A percentile compares a stretch with the other conserved stretches of the same genome.
Evolutionary conservation across 768 basidiomycete species (phyloP).

Genomic region (Mrakia gelida): DNA sequence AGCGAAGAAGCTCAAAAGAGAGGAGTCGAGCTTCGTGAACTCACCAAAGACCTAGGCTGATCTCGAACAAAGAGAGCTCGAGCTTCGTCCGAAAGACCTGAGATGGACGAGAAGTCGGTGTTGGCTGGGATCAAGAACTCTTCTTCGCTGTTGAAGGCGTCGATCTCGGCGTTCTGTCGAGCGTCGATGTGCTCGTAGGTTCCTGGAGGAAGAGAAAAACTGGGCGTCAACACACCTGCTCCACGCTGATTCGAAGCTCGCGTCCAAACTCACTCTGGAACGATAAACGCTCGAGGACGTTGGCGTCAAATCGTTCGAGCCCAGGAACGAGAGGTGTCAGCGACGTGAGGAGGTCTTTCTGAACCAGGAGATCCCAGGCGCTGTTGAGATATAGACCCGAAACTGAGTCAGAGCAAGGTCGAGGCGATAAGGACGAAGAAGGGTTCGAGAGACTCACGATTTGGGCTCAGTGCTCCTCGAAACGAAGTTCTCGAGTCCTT

Average conservation of each 20-base stretch:
- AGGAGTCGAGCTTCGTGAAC: slow-evolving; percentile 32
- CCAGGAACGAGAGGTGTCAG: slow-evolving; percentile 53
- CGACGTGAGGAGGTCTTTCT: slow-evolving; percentile 50
- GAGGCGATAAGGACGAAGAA: slow-evolving; percentile 48
- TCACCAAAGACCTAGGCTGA: slow-evolving; percentile 65
- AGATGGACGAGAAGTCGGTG: slow-evolving; percentile 62
- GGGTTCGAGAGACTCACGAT: not conserved
- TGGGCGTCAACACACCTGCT: not conserved
- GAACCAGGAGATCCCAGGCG: slow-evolving; percentile 67
- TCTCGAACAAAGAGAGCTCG: slow-evolving; percentile 59
- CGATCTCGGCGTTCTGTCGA: slow-evolving; percentile 72
- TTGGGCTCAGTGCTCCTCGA: not conserved
- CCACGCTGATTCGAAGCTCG: not conserved
- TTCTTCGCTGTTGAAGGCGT: slow-evolving; percentile 71
- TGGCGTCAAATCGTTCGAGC: slow-evolving; percentile 53
- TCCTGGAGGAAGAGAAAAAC: slow-evolving; percentile 17
- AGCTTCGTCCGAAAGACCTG: slow-evolving; percentile 71
- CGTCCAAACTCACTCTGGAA: slow-evolving; percentile 59
- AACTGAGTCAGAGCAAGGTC: slow-evolving; percentile 44
- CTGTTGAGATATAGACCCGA: slow-evolving; percentile 46
- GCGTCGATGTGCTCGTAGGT: slow-evolving; percentile 50
- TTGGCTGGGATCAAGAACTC: slow-evolving; percentile 61
- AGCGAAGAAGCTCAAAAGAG: not conserved
- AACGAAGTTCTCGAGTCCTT: slow-evolving; percentile 47
- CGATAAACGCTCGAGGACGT: slow-evolving; percentile 58